These are phyloP conservation scores for Emergomyces pasteurianus DNA, from an alignment of 2,329 filamentous ascomycete genomes.

Conservation along the genomic window DNA sequence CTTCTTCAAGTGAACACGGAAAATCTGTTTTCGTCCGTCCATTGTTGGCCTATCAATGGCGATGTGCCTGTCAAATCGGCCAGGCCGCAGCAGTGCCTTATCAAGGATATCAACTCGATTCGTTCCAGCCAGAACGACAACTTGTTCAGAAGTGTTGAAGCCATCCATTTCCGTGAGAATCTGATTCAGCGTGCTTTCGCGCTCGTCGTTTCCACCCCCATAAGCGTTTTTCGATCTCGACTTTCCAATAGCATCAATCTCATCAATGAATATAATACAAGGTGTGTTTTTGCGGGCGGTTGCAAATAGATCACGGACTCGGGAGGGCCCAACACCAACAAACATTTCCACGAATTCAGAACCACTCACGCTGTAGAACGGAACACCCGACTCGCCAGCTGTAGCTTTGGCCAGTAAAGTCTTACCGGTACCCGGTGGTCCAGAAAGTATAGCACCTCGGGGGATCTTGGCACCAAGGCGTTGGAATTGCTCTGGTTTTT, in stretches of 20 bases:
- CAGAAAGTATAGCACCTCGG: constrained; percentile 87
- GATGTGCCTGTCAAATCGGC: constrained; percentile 95
- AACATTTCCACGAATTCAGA: constrained; percentile 99
- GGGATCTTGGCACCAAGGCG: constrained; percentile 95
- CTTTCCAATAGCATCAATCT: constrained; percentile 95
- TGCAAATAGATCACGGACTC: constrained; percentile 87
- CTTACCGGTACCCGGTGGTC: constrained; percentile 97
- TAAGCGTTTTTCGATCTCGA: constrained; percentile 73
- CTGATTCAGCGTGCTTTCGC: constrained; percentile 93
- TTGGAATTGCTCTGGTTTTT: constrained; percentile 85
- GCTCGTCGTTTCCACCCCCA: constrained; percentile 89
- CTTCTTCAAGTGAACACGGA: constrained; percentile 85
- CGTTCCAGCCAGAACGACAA: constrained; percentile 92
- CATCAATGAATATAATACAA: constrained; percentile 99
- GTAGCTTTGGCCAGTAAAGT: constrained; percentile 94
- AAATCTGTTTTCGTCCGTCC: constrained; percentile 93
- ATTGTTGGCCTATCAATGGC: constrained; percentile 90
- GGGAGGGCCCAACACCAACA: constrained; percentile 90
- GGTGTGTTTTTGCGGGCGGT: constrained; percentile 92
- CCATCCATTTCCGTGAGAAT: constrained; percentile 99
- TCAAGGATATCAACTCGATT: constrained; percentile 92
- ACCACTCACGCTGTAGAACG: constrained; percentile 96
- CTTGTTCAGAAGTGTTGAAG: constrained; percentile 93
- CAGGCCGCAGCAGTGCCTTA: constrained; percentile 89
- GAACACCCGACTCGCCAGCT: constrained; percentile 89